phyloP scores from a whole-genome alignment of 2,329 filamentous ascomycete species.

The Fusarium lateritium region DNA sequence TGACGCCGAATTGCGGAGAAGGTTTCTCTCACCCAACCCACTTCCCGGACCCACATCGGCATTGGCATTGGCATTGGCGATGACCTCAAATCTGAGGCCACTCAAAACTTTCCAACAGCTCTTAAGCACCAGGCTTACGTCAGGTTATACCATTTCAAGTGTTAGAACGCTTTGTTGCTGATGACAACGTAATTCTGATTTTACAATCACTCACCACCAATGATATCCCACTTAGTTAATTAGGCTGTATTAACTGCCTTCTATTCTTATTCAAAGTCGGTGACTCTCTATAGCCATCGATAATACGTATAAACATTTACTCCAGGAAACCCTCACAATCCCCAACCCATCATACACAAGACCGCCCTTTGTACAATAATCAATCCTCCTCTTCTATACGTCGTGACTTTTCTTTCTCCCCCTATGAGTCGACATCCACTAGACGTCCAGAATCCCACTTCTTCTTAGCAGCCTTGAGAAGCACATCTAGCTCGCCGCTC shows the following conservation, averaged over 20 bases:
- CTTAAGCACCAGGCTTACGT: no score
- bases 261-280: constrained; percentile 34
- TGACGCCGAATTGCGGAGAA: constrained; percentile 37
- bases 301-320: constrained; percentile 13
- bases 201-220: neutral
- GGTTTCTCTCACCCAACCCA: neutral
- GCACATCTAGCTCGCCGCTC: constrained; percentile 69
- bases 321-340: neutral
- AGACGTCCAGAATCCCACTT: constrained; percentile 60
- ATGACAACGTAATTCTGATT: no score
- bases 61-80: neutral
- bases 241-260: constrained; percentile 20
- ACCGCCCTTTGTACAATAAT: constrained; percentile 15
- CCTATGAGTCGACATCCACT: constrained; percentile 54
- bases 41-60: constrained; percentile 19
- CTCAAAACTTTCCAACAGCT: no score
- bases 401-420: constrained; percentile 9
- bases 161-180: no score
- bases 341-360: constrained; percentile 16
- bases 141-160: no score
- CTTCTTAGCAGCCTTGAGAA: constrained; percentile 70
- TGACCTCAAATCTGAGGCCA: constrained; percentile 15
- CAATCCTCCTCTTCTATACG: constrained; percentile 33
- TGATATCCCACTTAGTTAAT: constrained; percentile 7
- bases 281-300: constrained; percentile 8